Base-by-base conservation (phyloP, 768 basidiomycete species). In the Pisolithus marmoratus region DNA sequence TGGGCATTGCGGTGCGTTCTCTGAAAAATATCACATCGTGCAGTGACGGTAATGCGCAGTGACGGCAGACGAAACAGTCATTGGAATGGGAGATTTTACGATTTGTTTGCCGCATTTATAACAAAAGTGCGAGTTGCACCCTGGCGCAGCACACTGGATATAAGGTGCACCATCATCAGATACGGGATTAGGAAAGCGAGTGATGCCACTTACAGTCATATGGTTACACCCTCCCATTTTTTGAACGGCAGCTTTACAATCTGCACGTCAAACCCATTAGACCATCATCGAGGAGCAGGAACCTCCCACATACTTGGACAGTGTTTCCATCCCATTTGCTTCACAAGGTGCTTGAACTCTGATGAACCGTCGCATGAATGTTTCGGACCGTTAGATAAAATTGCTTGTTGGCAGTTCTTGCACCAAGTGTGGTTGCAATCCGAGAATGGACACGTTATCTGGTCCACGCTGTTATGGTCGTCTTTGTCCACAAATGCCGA, bases 311-410 rank as follows among this genome's bases (percentile, higher is more conserved):
- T 58, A 70, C 84, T 80, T 52, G 84, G 78, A 61, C 84, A 85
- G 51, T 75, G 72, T 54, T 78, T 83, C 84, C 83, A 85, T 6
- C 83, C 83, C 50, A 72, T 67, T 46, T 70, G 60, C 34, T 58
- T 62, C 72, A 83, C 78, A 29, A 82, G 61, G 40, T 72, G 64
- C 7, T 75, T 70, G 12, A 84, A 68, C 55, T 84, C 83, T 9
- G 72, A 69, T 14, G 74, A 69, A 4, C 79, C 80, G 49, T 83
- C 82, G 60, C 83, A 85, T 1, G 78, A 77, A 56, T 83, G 80
- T 43, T 68, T 64, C 12, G 68, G 71, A 19, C 66, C 71, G 19
- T 58, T 57, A 11, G 62, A 23, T 1, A 57, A 51, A 29, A 71
- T 45, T 51, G 58, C 40, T 50, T 80, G 77, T 40, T 74, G 74